Evolutionary conservation across 164 flowering plant genomes (phyloP), one percentile per base, ranked within the genome.

Genomic region (Stephania yunnanensis): DNA sequence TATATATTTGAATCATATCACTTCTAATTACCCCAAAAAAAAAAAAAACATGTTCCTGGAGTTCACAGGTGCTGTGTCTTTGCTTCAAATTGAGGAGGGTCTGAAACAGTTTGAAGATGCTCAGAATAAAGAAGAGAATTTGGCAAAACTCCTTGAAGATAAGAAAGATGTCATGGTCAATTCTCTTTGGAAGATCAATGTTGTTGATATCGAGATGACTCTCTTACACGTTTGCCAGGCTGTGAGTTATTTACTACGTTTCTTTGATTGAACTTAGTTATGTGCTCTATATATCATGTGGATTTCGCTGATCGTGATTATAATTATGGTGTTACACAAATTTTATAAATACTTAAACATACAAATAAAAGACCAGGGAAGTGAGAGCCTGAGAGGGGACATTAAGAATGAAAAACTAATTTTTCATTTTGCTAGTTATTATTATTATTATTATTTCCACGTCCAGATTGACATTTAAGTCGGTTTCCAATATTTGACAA

Each of bases 131-230:
- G 93, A 94, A 74, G 93, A 91, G 82, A 81, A 68, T 77, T 19
- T 89, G 65, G 25, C 83, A 69, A 91, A 90, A 82, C 83, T 81
- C 63, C 70, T 90, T 36, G 93, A 89, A 82, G 94, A 83, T 2
- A 92, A 89, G 77, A 91, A 89, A 80, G 93, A 90, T 64, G 89
- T 82, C 31, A 81, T 94, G 90, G 78, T 92, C 74, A 84, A 87
- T 77, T 92, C 96, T 68, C 91, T 94, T 75, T 94, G 98, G 98
- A 91, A 88, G 83, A 84, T 94, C 73, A 94, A 94, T 82, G 98
- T 94, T 29, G 91, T 87, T 44, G 98, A 94, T 80, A 94, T 94
- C 31, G 98, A 94, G 81, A 76, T 85, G 52, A 94, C 97, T 36
- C 82, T 94, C 20, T 86, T 94, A 42, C 91, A 70, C 73, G 97